Evolutionary conservation across 176 grass and related monocot species (phyloP), one percentile per base, ranked within the genome.

Genomic region (Oropetium thomaeum): DNA sequence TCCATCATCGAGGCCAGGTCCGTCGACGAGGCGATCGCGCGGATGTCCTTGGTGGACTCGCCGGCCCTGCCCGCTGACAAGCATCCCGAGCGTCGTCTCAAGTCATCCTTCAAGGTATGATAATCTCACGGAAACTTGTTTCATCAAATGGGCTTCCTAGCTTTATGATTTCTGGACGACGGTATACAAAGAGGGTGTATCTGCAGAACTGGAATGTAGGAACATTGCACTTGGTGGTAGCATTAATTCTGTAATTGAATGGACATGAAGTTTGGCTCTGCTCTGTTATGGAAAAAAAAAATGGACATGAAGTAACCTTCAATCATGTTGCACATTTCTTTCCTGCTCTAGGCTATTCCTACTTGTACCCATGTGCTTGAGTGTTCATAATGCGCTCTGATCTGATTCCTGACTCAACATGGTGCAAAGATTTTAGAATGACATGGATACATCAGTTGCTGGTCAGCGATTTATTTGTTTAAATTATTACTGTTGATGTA

Each of bases 61-160:
- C 72, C 69, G 19, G 8, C 93, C 51, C 69, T 86, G 26, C 78
- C 91, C 0, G 87, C 91, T 0, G 96, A 99, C 62, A 88, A 90
- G 70, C 91, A 99, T 79, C 96, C 91, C 1, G 96, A 99, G 84
- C 92, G 87, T 32, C 81, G 91, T 23, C 96, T 99, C 47, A 99
- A 95, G 62, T 87, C 89, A 1, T 79, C 91, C 1, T 99, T 95
- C 76, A 99, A 99, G 89, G 96, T 99, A 86, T 31, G 13, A 14
- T 31, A 16, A 14, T 32, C 42, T 53, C 28, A 13, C 35, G 11
- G 62, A 39, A 40, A 8, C 5, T 53, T 2, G 38, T 42, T n/a
- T 59, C 9, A 10, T 62, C 51, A 14, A 69, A 61, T 39, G 68
- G 53, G 53, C 34, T 51, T 42, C 38, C 0, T 17, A 14, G 32